Percentiles rank a stretch among this genome's conserved stretches.
phyloP scores from a whole-genome alignment of 768 basidiomycete species.

The Leccinum subgranulosum region DNA sequence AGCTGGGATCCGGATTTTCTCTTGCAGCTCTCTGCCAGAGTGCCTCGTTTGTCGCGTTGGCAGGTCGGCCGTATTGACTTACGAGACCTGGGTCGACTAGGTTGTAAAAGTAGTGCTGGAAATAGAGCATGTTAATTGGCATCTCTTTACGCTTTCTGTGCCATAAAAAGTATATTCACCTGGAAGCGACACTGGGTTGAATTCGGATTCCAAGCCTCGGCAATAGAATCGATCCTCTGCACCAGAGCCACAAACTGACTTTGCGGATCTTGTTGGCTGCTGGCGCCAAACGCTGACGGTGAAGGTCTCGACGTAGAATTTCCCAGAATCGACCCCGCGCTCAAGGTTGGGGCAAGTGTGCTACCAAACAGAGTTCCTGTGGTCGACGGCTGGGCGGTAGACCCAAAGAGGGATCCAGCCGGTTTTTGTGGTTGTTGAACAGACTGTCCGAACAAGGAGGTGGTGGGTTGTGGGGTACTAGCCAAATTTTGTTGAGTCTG shows the following conservation, averaged over 20 bases:
- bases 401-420: constrained; percentile 30
- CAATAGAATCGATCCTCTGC: constrained; percentile 61
- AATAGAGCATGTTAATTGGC: background rate
- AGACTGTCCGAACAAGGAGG: constrained; percentile 22
- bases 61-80: constrained; percentile 64
- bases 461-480: constrained; percentile 11
- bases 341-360: constrained; percentile 34
- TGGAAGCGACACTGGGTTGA: constrained; percentile 78
- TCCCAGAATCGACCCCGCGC: constrained; percentile 27
- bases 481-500: constrained; percentile 18
- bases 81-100: constrained; percentile 70
- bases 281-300: constrained; percentile 32
- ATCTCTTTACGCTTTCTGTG: background rate
- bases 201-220: constrained; percentile 67
- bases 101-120: constrained; percentile 81
- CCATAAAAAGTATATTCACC: constrained; percentile 35
- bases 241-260: constrained; percentile 51
- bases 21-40: constrained; percentile 75
- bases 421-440: constrained; percentile 22
- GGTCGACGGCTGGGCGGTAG: constrained; percentile 21
- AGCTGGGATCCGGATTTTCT: constrained; percentile 80
- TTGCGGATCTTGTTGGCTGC: constrained; percentile 56
- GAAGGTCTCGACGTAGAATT: constrained; percentile 32
- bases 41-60: constrained; percentile 66
- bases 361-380: constrained; percentile 37